Base-by-base conservation (phyloP, 2,329 filamentous ascomycete species). In the Alternaria ventricosa region DNA sequence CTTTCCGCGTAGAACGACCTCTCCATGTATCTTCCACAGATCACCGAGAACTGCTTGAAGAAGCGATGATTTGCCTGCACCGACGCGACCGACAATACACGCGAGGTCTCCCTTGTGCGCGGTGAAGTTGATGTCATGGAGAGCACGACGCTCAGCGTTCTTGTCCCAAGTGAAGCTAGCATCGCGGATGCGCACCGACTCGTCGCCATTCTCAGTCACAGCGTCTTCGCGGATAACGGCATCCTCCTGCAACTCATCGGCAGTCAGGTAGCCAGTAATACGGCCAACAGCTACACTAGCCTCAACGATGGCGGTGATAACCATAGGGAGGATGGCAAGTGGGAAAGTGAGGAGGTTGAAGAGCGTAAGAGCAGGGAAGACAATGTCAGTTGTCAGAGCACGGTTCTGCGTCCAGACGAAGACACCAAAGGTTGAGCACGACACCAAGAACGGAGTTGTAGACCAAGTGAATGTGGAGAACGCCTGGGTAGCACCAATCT, bases 401-500 rank as follows among this genome's bases (percentile, higher is more conserved):
- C 85, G 85, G 71, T 96, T 86, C 64, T 89, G 89, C 1, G 93
- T 96, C 70, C 97, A 85, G 33, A 98, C 96, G 72, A 97, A 99
- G 28, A 98, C 92, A 10, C 93, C 90, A 76, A 99, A 99, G 0
- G 96, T 99, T 10, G 92, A 93, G 84, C 96, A 99, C 1, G 96
- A 98, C 4, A 99, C 96, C 54, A 99, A 87, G 84, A 99, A 99
- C 3, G 96, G 96, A 2, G 96, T 97, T 0, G 94, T 97, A 57
- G 92, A 96, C 96, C 96, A 99, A 12, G 95, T 97, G 74, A 99
- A 99, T 76, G 97, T 99, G 66, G 96, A 94, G 77, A 97, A 87
- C 3, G 96, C 93, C 79, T 97, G 94, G 3, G 94, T 92, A 22
- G 94, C 95, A 65, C 96, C 96, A 71, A 99, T 99, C 82, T 95